Base-by-base conservation (phyloP, 1,139 yeast species). In the Kurtzmaniella quercitrusa region DNA sequence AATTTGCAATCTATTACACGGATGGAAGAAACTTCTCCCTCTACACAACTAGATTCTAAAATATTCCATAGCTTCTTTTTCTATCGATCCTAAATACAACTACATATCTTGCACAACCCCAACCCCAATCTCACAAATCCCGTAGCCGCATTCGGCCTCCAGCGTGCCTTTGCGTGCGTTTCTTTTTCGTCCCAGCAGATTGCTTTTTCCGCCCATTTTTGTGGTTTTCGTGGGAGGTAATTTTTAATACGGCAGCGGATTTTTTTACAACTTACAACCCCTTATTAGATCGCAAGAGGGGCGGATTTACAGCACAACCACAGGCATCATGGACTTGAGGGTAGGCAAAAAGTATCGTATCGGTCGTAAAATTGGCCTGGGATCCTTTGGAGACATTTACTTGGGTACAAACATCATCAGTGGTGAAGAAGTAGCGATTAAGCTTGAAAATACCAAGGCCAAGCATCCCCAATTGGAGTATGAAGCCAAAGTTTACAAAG, bases 341-440 rank as follows among this genome's bases (percentile, higher is more conserved):
- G 95, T 93, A 42, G 98, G 98, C 42, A 88, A 94, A 69, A 93
- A 91, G 69, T 93, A 85, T 68, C 81, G 96, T 48, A 85, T 93
- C 58, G 97, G 97, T 41, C 85, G 97, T 53, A 93, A 93, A 69
- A 93, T 93, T 57, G 98, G 98, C 14, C 84, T 95, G 41, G 98
- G 98, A 17, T 91, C 98, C 8, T 93, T 93, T 63, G 98, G 98
- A 49, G 98, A 93, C 62, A 93, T 93, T 56, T 93, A 93, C 65
- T 76, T 90, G 48, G 95, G 94, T 39, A 89, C 96, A 37, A 93
- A 93, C 66, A 82, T 93, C 65, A 87, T 93, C 41, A 86, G 95
- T 38, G 97, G 98, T 37, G 98, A 93, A 65, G 96, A 93, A 64
- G 97, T 93, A 42, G 98, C 98, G 55, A 91, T 93, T 70, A 93